These are phyloP conservation scores for Talaromyces nanjingensis DNA, from an alignment of 495 filamentous ascomycete genomes.

Conservation along the genomic window DNA sequence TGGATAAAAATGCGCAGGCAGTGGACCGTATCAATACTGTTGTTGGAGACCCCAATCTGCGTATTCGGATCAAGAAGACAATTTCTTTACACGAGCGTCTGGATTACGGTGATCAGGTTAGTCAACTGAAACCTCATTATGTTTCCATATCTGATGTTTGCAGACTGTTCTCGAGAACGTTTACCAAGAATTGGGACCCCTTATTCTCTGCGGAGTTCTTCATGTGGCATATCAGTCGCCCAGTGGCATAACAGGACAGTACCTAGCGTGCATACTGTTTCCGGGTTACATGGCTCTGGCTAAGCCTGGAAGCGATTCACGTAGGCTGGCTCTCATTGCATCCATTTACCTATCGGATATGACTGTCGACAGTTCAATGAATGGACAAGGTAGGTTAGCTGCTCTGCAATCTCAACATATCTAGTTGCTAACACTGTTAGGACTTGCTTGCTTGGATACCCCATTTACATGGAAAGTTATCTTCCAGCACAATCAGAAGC, in stretches of 20 bases:
- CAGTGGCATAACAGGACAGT: conserved; percentile 58
- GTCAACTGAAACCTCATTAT: conserved; percentile 14
- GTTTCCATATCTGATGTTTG: conserved; percentile 5
- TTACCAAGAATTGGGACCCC: conserved; percentile 72
- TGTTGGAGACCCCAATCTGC: conserved; percentile 40
- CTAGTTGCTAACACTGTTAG: conserved; percentile 31
- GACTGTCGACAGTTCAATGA: conserved; percentile 69
- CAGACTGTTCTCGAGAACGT: conserved; percentile 36
- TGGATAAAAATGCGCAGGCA: conserved; percentile 63
- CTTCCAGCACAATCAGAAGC: conserved; percentile 68
- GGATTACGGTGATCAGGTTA: conserved; percentile 63
- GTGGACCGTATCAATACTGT: conserved; percentile 72
- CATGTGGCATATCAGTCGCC: conserved; percentile 75
- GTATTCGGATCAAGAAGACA: conserved; percentile 43
- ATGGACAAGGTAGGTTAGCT: conserved; percentile 64
- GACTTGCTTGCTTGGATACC: conserved; percentile 77
- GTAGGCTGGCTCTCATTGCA: conserved; percentile 65
- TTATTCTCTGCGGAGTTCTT: conserved; percentile 78
- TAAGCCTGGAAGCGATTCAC: conserved; percentile 49
- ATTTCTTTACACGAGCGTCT: conserved; percentile 49
- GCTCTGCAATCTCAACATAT: not conserved
- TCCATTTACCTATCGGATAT: conserved; percentile 64
- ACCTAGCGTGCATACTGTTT: conserved; percentile 85
- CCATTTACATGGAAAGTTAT: conserved; percentile 90
- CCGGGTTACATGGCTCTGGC: conserved; percentile 75